A percentile compares a stretch with the other conserved stretches of the same genome.
Conservation (phyloP, 2,329 filamentous ascomycete species). For the Aciculosporium take region DNA sequence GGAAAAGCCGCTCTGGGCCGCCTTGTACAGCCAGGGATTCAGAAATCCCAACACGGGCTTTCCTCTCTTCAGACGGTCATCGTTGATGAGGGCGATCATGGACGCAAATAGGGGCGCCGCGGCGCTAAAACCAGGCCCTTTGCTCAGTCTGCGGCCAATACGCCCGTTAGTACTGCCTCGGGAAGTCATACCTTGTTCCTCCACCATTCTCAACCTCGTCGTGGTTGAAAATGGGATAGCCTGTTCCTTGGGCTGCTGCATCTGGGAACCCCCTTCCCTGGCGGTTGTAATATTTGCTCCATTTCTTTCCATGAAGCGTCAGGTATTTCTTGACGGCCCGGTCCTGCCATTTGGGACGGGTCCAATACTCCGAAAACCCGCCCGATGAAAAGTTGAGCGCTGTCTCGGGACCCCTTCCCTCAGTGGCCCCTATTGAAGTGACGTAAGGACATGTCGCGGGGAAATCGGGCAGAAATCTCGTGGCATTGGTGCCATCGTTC, state of each 20-base stretch:
- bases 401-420: constrained; percentile 33
- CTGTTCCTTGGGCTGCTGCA: constrained; percentile 37
- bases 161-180: too few species aligned
- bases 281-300: constrained; percentile 30
- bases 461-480: constrained; percentile 21
- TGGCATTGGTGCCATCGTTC: constrained; percentile 20
- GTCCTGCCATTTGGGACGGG: constrained; percentile 29
- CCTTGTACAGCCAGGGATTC: constrained; percentile 45
- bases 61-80: constrained; percentile 40
- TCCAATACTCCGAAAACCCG: constrained; percentile 35
- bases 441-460: constrained; percentile 41
- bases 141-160: too few species aligned
- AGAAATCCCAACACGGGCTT: constrained; percentile 42
- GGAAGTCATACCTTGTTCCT: constrained; percentile 18
- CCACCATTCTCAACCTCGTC: constrained; percentile 14
- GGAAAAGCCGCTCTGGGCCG: constrained; percentile 18
- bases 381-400: constrained; percentile 38
- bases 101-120: constrained; percentile 48
- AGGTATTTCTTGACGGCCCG: constrained; percentile 31
- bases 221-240: constrained; percentile 20
- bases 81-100: constrained; percentile 51
- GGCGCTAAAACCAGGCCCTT: constrained; percentile 26
- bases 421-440: constrained; percentile 47
- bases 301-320: constrained; percentile 29
- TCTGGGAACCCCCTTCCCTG: constrained; percentile 47